Evolutionary conservation across 2,329 filamentous ascomycete genomes (phyloP), one percentile per base, ranked within the genome.

Genomic region (Penicillium sp.): DNA sequence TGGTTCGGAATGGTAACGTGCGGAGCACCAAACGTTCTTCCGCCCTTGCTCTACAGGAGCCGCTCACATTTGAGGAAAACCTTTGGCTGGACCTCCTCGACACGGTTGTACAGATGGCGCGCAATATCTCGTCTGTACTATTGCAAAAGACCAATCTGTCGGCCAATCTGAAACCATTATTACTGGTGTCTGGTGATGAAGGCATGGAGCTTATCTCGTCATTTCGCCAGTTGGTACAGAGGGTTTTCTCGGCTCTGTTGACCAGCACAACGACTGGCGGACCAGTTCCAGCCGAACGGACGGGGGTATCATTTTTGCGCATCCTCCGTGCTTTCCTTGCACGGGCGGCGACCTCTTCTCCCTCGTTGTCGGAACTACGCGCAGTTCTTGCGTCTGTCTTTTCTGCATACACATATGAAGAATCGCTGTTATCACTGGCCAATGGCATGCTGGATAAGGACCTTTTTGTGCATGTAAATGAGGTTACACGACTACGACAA

Each of bases 391-490:
- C 85, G 1, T 94, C 92, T 12, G 93, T 99, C 55, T 97, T 99
- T 74, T 86, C 93, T 0, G 93, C 94, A 0, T 99, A 99, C 69
- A 88, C 91, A 0, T 97, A 97, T 69, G 94, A 99, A 71, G 90
- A 93, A 70, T 92, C 89, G 0, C 89, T 99, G 16, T 81, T 99
- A 20, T 81, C 83, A 1, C 83, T 99, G 3, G 91, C 94, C 0
- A 96, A 93, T 69, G 83, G 88, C 3, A 85, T 99, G 56, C 80
- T 99, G 0, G 92, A 96, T 61, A 87, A 91, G 63, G 94, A 94
- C 65, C 80, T 96, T 5, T 99, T 97, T 66, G 83, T 88, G 42
- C 88, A 90, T 61, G 90, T 99, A 35, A 80, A 85, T 45, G 83
- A 89, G 63, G 87, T 91, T 5, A 84, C 89, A 7, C 80, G 83